Base-by-base conservation (phyloP, 2,329 filamentous ascomycete genomes). In the Domatiomyces globalis region DNA sequence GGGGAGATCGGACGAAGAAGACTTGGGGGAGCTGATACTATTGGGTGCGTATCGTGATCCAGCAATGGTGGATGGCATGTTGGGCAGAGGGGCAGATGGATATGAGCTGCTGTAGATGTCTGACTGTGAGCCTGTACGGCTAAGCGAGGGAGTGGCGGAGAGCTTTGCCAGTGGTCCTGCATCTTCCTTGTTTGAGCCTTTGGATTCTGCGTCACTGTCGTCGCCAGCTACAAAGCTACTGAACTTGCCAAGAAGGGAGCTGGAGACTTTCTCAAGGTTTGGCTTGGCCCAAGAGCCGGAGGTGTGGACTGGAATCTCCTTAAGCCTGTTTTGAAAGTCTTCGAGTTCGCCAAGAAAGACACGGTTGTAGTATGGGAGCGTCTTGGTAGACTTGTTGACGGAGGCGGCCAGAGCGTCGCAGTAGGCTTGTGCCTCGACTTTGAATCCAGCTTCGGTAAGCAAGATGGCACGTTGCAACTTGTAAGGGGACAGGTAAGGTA, bases 201-300 rank as follows among this genome's bases (percentile, higher is more conserved):
- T 75, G 0, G 77, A 79, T 8, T 73, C 73, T 33, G 74, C 73
- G 49, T 87, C 84, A 49, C 79, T 79, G 50, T 96, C 90, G 54
- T 95, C 90, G 12, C 92, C 94, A 49, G 85, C 82, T 54, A 98
- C 88, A 63, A 98, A 98, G 62, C 88, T 95, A 69, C 89, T 96
- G 69, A 99, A 95, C 53, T 85, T 87, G 57, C 82, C 88, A 78
- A 87, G 89, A 64, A 96, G 80, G 33, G 85, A 87, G 55, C 85
- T 88, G 1, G 89, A 92, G 0, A 96, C 87, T 68, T 94, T 95
- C 67, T 94, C 89, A 78, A 96, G 94, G 66, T 81, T 95, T 5
- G 90, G 88, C 66, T 92, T 95, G 1, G 87, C 84, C 87, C 90
- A 95, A 1, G 88, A 90, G 18, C 80, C 82, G 5, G 81, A 83